Evolutionary conservation across 2,329 filamentous ascomycete genomes (phyloP).

Genomic region (Colletotrichum godetiae): DNA sequence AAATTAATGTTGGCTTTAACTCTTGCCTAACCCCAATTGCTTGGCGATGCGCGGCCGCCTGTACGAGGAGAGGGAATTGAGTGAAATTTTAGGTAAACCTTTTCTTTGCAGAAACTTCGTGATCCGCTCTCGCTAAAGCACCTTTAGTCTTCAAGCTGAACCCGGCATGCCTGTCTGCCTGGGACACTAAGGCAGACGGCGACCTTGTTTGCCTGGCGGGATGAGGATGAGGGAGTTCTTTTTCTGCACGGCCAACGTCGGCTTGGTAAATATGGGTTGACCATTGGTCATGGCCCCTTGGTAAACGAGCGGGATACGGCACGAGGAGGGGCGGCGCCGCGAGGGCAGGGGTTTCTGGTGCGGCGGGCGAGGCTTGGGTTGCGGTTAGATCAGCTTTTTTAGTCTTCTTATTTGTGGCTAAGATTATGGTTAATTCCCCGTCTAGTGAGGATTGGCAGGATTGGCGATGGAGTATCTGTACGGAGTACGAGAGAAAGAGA

Average conservation of each 20-base stretch:
- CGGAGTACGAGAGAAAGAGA: too few relatives aligned
- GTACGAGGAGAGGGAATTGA: not conserved
- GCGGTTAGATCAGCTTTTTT: not conserved
- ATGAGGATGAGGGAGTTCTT: not conserved
- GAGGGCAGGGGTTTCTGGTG: not conserved
- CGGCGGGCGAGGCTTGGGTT: not conserved
- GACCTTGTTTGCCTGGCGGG: not conserved
- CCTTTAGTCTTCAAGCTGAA: not conserved
- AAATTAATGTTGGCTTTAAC: slow-evolving; percentile 29
- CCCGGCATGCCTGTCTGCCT: not conserved
- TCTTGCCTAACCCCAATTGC: slow-evolving; percentile 11
- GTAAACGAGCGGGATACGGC: not conserved
- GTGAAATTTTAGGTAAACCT: not conserved
- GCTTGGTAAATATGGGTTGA: not conserved
- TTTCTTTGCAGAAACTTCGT: not conserved
- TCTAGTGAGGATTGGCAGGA: not conserved
- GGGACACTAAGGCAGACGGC: not conserved
- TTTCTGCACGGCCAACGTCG: not conserved
- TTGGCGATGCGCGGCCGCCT: slow-evolving; percentile 1
- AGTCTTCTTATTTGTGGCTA: not conserved
- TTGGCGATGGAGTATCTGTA: not conserved
- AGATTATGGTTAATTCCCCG: slow-evolving; percentile 7
- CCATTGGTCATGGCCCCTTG: not conserved
- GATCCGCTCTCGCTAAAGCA: not conserved
- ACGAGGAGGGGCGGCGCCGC: not conserved